Base-by-base conservation (phyloP, 257 asterid species). In the Leptodermis oblonga region DNA sequence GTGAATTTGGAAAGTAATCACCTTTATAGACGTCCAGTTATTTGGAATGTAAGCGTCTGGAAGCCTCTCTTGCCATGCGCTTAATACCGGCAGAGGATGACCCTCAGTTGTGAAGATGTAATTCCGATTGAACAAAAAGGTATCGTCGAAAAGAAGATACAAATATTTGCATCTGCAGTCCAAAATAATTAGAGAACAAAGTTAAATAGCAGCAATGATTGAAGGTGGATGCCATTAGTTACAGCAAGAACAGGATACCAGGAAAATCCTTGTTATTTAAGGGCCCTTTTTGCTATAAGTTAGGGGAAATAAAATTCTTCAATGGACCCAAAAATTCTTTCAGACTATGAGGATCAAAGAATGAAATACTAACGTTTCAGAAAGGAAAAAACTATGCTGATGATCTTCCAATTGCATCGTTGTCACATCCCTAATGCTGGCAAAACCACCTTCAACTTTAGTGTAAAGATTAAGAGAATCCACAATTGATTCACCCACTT, bases 321-420 rank as follows among this genome's bases (percentile, higher is more conserved):
- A 41, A 46, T 10, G 30, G 36, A 65, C 33, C 52, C 18, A 11
- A 39, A 55, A n/a, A 41, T 54, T 33, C 52, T 65, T 42, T 1
- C 6, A 42, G 31, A 62, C 10, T 51, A 14, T 4, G 17, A n/a
- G 23, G 22, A 55, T 14, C 13, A 33, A 60, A 48, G 30, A 54
- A 18, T 2, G 25, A 70, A 28, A 28, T 52, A 70, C 93, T 88
- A 78, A 90, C 99, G 91, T 93, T 82, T 93, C 99, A 30, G 99
- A 88, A 17, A 93, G 95, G 83, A 93, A 93, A 88, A 90, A 93
- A 71, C 99, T 93, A 49, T 93, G 99, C 77, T 93, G 99, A 81
- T 93, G 97, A 81, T 93, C 99, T 83, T 93, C 99, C 77, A 90
- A 74, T 78, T 93, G 86, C 99, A 93, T 93, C 28, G 90, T 90